Evolutionary conservation across 495 filamentous ascomycete species (phyloP), one percentile per base, ranked within the genome.

Genomic region (Lasiosphaeria hispida): DNA sequence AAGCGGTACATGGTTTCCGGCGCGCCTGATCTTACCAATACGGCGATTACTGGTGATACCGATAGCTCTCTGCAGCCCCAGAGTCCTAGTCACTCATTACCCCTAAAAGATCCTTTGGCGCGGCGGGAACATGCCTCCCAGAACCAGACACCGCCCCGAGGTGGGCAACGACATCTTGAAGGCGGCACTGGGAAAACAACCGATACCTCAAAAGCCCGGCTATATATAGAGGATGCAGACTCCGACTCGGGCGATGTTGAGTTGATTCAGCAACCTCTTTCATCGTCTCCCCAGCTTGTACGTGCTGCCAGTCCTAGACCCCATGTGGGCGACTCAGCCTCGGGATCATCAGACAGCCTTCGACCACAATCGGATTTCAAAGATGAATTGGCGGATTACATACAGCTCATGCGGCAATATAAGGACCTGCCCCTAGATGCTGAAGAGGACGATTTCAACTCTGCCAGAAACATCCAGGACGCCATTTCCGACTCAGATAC

Each of bases 1-100:
- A 48, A 55, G 2, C 78, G 79, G 8, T 96, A 93, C 64, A 73
- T 71, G 42, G 75, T 92, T 11, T 60, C 72, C 10, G 86, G 72
- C 7, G 59, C 30, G 23, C 68, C 66, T 39, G 8, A n/a, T 14
- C 10, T 19, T 15, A 10, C 11, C 18, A 18, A 13, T 39, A 41
- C 6, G 35, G 9, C 5, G 34, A 10, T 14, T 33, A 30, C 23
- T 1, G 9, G 33, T 38, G 18, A 55, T 9, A 1, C 18, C 53
- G 1, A 14, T 17, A 23, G 7, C 41, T 55, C 18, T 2, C 57
- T 33, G 17, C 37, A 37, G 33, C 66, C 63, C 0, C 60, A 63
- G 9, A 50, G 44, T 8, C 63, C 62, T 2, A 53, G 65, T 33
- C 18, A 17, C 5, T 74, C 73, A 1, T 50, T 75, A 13, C 62